Percentiles rank a stretch among this genome's conserved stretches.
These are phyloP conservation scores for Hericium alpestre DNA, from an alignment of 768 basidiomycete species.

Conservation along the genomic window DNA sequence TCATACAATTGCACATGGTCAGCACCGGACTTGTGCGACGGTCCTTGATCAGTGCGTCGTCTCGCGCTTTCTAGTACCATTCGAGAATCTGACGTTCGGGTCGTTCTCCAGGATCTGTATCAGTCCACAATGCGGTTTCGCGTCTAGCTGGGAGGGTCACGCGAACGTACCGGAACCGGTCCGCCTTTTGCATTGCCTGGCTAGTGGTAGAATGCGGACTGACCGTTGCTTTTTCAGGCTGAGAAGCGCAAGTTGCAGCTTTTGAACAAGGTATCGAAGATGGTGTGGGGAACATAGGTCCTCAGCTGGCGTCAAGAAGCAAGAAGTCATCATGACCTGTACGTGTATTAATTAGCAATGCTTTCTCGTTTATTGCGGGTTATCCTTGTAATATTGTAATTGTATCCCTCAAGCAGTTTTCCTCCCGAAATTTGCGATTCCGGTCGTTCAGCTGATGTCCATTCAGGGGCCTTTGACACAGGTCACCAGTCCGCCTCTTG, in stretches of 20 bases:
- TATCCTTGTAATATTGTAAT: too few relatives aligned
- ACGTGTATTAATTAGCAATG: background rate
- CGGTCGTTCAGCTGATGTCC: background rate
- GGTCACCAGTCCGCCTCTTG: background rate
- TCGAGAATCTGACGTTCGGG: background rate
- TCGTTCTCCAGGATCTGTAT: background rate
- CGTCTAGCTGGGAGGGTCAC: background rate
- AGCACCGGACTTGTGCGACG: background rate
- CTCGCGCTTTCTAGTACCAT: background rate
- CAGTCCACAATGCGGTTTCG: background rate
- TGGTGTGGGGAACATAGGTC: background rate
- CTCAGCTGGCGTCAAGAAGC: too few relatives aligned
- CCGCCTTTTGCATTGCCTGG: background rate
- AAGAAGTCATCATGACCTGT: background rate
- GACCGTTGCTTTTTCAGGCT: background rate
- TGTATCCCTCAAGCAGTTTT: background rate
- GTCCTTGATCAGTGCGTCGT: background rate
- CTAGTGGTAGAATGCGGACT: background rate
- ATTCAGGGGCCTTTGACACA: background rate
- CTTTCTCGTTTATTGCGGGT: background rate
- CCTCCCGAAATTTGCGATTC: background rate
- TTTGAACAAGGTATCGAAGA: background rate
- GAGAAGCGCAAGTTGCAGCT: background rate
- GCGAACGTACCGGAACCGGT: background rate
- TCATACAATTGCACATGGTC: background rate